Base-by-base conservation (phyloP, 306 rosid genomes). In the Gynostemma pentaphyllum region DNA sequence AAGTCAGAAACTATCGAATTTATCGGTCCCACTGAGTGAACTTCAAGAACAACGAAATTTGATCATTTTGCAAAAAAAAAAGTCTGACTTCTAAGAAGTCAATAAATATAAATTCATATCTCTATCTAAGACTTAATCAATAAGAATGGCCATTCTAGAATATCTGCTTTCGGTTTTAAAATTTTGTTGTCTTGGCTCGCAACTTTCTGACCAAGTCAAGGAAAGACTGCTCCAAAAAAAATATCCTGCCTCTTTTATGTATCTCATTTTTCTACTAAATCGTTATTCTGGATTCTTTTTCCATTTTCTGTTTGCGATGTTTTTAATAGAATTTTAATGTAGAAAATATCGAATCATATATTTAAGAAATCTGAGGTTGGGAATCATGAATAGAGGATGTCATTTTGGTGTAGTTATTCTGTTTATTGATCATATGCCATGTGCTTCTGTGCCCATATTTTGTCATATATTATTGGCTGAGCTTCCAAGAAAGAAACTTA, bases 51-150 rank as follows among this genome's bases (percentile, higher is more conserved):
- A 2, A 47, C 36, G 68, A 65, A 73, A 62, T 45, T 79, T 82
- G 70, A 27, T 55, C 26, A 30, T n/a, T 57, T 13, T 53, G 9
- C 36, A 69, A 40, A 41, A 37, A 44, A 12, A 13, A 6, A 12
- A 60, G 30, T 60, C 39, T 6, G 9, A 5, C 36, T 48, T 85
- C 87, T 79, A 4, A 76, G 79, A 79, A 77, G 80, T 83, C 83
- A 78, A 75, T 60, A 24, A 10, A 39, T 44, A 75, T 60, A 24
- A 10, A 39, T 44, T 44, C 52, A 41, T 15, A 26, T 42, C 44
- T 14, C 62, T 30, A 41, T 44, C 40, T 24, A 14, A 62, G 52
- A 44, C 68, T 62, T 62, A 4, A 45, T 24, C 34, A n/a, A 62
- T 52, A 62, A 41, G 68, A 62, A 62, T 42, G 52, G 6, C 45